Evolutionary conservation across 768 basidiomycete species (phyloP).

Genomic region (Russula olivacea): DNA sequence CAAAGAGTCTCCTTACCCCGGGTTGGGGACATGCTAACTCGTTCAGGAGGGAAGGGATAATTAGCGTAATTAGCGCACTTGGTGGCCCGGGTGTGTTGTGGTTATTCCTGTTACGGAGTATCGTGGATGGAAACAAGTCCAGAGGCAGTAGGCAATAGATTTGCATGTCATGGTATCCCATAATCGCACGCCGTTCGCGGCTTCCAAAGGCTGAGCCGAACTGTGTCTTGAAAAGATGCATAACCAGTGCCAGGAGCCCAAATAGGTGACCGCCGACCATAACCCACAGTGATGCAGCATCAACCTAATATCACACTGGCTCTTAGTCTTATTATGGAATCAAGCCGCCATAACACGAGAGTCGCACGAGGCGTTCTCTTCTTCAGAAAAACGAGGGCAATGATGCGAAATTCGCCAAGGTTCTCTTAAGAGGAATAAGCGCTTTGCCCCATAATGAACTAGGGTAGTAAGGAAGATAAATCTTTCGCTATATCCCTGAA

Average conservation of each 20-base stretch:
- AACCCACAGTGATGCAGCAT: not conserved
- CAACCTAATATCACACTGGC: not conserved
- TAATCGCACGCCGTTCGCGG: not conserved
- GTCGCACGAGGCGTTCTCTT: not conserved
- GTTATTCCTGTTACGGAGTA: not conserved
- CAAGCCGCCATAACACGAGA: not conserved
- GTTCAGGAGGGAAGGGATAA: not conserved
- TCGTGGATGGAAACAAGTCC: not conserved
- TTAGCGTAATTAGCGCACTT: not conserved
- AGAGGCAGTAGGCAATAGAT: not conserved
- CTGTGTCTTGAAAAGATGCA: constrained; percentile 2
- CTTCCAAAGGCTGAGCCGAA: constrained; percentile 8
- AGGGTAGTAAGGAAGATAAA: not conserved
- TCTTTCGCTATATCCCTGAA: not conserved
- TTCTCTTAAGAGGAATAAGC: not conserved
- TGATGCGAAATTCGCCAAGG: not conserved
- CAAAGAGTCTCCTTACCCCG: not conserved
- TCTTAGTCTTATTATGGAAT: constrained; percentile 3
- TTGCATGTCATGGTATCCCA: not conserved
- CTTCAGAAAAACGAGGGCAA: not conserved
- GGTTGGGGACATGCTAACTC: not conserved
- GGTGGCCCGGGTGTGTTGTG: constrained; percentile 2
- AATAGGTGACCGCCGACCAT: not conserved
- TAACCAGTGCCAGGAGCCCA: not conserved
- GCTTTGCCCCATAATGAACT: not conserved